Conservation (phyloP, 805 yeast genomes). For the Ogataea zsoltii region DNA sequence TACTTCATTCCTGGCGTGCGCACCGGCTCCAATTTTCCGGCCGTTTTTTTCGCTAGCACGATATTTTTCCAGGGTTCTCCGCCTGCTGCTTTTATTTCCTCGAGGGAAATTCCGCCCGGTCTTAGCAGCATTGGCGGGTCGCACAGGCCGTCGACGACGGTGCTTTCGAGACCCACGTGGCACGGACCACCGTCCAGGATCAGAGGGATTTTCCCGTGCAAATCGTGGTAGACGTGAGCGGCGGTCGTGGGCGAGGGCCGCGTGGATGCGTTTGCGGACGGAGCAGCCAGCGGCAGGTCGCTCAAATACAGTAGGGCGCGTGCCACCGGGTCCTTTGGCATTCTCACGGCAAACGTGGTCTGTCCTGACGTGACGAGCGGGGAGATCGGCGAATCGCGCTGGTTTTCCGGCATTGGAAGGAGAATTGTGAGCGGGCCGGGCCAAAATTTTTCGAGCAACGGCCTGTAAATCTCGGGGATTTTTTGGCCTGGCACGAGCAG, state of each 20-base stretch:
- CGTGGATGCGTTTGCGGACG: conserved; percentile 96
- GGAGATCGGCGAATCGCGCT: conserved; percentile 52
- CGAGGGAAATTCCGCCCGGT: conserved; percentile 92
- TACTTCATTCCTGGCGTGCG: conserved; percentile 98
- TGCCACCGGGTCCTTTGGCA: conserved; percentile 87
- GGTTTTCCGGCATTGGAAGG: conserved; percentile 52
- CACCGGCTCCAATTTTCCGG: conserved; percentile 66
- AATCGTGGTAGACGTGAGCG: conserved; percentile 77
- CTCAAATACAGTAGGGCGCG: conserved; percentile 83
- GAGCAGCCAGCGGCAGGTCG: conserved; percentile 93
- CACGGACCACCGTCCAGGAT: conserved; percentile 92
- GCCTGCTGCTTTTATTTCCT: conserved; percentile 64
- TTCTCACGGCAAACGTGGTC: conserved; percentile 86
- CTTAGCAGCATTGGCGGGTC: conserved; percentile 84
- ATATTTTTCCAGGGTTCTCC: conserved; percentile 69
- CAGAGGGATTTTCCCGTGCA: conserved; percentile 75
- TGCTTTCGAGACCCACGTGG: conserved; percentile 87
- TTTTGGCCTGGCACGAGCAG: conserved; percentile 44
- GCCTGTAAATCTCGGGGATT: conserved; percentile 69
- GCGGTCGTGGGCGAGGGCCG: conserved; percentile 93
- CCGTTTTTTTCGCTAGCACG: conserved; percentile 62
- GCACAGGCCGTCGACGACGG: conserved; percentile 88
- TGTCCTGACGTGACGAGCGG: conserved; percentile 82
- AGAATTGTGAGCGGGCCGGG: conserved; percentile 95
- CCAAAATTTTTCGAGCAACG: conserved; percentile 75